Base-by-base conservation (phyloP, 805 yeast species). In the Kuraishia capsulata region DNA sequence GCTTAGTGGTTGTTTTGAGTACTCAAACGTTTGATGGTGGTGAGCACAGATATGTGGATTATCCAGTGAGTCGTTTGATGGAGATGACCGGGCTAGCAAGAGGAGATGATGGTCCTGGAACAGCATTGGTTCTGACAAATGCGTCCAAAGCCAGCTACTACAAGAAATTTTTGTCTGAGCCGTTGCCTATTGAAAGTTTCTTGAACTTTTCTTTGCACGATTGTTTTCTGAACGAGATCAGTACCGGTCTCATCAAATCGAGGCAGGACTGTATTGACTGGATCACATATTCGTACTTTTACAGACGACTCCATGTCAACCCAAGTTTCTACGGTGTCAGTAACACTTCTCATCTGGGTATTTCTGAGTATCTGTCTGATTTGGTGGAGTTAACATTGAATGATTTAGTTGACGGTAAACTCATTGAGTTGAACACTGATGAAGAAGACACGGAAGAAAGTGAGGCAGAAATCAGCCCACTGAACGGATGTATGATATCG, bases 181-280 rank as follows among this genome's bases (percentile, higher is more conserved):
- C 95, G 0, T 54, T 87, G 10, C 97, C 97, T 1, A 64, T 87
- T 20, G 98, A 94, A 56, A 86, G 96, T 58, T 74, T 69, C 47
- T 52, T 88, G 45, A 71, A 71, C 40, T 57, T 64, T 14, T 59
- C 61, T 39, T 46, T 88, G 11, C 79, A 73, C 42, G 97, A 92
- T 53, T 67, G 73, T 0, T 69, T 90, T 26, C 56, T 84, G 31
- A 72, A 76, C 33, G 97, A 86, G 48, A 78, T 88, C n/a, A 73
- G 83, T 28, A 71, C 78, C 5, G 65, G 74, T 2, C 65, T 78
- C 11, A 71, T 90, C 41, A 69, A 65, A 34, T 66, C 73, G 5
- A 76, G 83, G 51, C 96, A 89, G 49, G 92, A 83, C 47, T 85
- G 95, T 49, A 74, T 92, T 42, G 96, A 90, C 50, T 87, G 95